phyloP scores from a whole-genome alignment of 192 early-diverging fungal genomes.

The Kappamyces sp. region DNA sequence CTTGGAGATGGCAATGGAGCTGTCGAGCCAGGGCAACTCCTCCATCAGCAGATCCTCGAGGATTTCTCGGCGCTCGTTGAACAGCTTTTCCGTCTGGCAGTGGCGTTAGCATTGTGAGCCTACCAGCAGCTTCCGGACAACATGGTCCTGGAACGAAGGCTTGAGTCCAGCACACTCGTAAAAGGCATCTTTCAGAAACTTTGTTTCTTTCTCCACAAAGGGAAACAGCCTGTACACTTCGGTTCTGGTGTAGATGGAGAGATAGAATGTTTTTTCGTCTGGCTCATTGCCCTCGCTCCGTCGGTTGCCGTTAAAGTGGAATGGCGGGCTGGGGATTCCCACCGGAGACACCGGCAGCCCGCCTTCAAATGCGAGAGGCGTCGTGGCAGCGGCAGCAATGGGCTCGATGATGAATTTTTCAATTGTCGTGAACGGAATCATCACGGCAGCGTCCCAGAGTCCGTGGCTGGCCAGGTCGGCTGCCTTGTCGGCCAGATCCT shows the following conservation, averaged over 20 bases:
- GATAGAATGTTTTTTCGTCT: constrained; percentile 13
- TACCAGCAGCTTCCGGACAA: constrained; percentile 29
- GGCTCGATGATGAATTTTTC: too few species aligned
- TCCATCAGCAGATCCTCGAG: constrained; percentile 23
- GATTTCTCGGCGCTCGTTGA: constrained; percentile 16
- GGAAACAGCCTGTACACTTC: constrained; percentile 38
- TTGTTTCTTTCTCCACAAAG: constrained; percentile 27
- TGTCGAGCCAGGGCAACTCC: constrained; percentile 28
- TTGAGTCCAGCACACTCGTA: constrained; percentile 16
- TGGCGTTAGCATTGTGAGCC: neutral
- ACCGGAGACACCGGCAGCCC: too few species aligned
- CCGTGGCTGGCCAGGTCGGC: neutral
- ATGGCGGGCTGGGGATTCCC: too few species aligned
- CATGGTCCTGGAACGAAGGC: constrained; percentile 22
- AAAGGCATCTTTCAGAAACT: constrained; percentile 13
- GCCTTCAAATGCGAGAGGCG: too few species aligned
- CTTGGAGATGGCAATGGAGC: constrained; percentile 9
- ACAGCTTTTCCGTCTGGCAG: constrained; percentile 23
- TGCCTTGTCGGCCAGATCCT: neutral
- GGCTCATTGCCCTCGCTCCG: too few species aligned
- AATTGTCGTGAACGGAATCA: too few species aligned
- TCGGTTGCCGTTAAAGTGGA: too few species aligned
- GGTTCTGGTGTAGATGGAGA: constrained; percentile 2
- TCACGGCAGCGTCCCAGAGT: neutral
- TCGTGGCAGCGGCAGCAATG: too few species aligned